These are phyloP conservation scores for Globisporangium okanoganense DNA, from an alignment of 352 stramenopile genomes.

Conservation along the genomic window DNA sequence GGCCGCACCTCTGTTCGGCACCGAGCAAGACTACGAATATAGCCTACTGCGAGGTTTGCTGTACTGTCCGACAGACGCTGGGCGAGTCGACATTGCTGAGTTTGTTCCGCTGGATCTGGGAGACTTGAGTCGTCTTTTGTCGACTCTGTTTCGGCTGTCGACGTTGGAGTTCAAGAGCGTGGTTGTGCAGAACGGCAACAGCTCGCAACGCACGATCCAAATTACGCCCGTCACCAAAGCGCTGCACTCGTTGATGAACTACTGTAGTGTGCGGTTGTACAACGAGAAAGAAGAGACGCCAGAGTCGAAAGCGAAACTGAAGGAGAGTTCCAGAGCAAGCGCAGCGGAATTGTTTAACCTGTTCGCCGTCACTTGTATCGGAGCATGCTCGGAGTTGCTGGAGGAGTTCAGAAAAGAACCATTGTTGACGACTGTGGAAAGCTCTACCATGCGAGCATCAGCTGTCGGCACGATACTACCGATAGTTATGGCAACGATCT, in stretches of 20 bases:
- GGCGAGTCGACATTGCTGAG: conserved; percentile 30
- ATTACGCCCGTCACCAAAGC: conserved; percentile 33
- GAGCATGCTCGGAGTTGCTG: conserved; percentile 28
- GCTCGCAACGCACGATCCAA: neutral
- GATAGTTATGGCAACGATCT: conserved; percentile 39
- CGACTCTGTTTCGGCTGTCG: conserved; percentile 28
- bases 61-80: conserved; percentile 29
- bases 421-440: neutral
- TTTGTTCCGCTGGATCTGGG: conserved; percentile 30
- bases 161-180: conserved; percentile 25
- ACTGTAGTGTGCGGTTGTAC: conserved; percentile 38
- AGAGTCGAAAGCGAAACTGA: conserved; percentile 11
- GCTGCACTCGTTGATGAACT: conserved; percentile 44
- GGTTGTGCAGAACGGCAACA: neutral
- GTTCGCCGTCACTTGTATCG: conserved; percentile 41
- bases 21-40: conserved; percentile 26
- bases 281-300: conserved; percentile 22
- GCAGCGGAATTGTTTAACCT: conserved; percentile 30
- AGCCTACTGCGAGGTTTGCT: conserved; percentile 27
- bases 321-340: conserved; percentile 9
- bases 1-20: conserved; percentile 17
- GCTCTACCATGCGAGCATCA: conserved; percentile 24
- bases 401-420: neutral
- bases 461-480: conserved; percentile 41
- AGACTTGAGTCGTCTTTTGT: conserved; percentile 29